phyloP scores from a whole-genome alignment of 768 basidiomycete genomes.

The Tylopilus plumbeoviolaceoides region DNA sequence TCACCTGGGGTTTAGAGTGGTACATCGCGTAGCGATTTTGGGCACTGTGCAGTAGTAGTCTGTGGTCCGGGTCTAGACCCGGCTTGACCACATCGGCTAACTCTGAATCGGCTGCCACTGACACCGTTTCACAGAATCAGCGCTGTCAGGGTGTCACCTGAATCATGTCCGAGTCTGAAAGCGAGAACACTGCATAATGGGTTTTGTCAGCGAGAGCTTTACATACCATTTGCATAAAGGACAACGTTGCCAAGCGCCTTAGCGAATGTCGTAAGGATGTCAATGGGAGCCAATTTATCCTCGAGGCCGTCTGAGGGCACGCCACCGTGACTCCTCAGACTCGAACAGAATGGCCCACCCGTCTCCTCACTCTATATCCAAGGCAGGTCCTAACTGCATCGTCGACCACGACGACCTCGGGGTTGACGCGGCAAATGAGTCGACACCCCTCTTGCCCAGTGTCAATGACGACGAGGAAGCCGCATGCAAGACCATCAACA shows the following conservation, averaged over 20 bases:
- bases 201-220: neutral
- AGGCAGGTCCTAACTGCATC: neutral
- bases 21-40: too few relatives aligned
- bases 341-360: neutral
- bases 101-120: too few relatives aligned
- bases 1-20: too few relatives aligned
- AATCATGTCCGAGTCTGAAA: too few relatives aligned
- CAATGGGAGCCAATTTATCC: neutral
- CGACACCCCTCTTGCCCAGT: slow-evolving; percentile 11
- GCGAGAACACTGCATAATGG: neutral
- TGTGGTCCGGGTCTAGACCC: too few relatives aligned
- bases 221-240: neutral
- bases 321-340: neutral
- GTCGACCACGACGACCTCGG: neutral
- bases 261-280: neutral
- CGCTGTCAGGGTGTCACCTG: neutral
- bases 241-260: neutral
- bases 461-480: slow-evolving; percentile 10
- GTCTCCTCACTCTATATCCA: neutral
- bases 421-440: slow-evolving; percentile 5
- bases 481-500: neutral
- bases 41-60: too few relatives aligned
- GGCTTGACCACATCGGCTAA: too few relatives aligned
- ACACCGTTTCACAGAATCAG: too few relatives aligned
- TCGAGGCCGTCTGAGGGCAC: neutral